These are phyloP conservation scores for Beauveria sp. DNA, from an alignment of 2,329 filamentous ascomycete species.

Conservation along the genomic window DNA sequence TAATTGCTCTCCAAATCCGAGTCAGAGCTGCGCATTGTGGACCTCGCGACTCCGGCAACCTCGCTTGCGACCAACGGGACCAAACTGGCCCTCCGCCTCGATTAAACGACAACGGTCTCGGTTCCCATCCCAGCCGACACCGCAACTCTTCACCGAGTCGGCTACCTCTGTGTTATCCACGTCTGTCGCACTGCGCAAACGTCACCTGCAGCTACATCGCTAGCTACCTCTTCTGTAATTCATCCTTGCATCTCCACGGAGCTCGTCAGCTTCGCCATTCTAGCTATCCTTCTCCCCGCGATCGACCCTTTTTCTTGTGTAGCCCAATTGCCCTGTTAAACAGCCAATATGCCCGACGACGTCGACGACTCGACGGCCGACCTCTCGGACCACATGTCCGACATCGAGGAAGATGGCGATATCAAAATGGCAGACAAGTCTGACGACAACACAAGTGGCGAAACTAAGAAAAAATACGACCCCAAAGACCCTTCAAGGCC, in stretches of 20 bases:
- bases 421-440: constrained; percentile 35
- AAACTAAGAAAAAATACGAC: constrained; percentile 62
- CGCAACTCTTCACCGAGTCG: not conserved
- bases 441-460: constrained; percentile 43
- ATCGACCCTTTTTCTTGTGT: not conserved
- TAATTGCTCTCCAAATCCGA: not conserved
- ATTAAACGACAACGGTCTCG: not conserved
- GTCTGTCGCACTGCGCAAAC: not conserved
- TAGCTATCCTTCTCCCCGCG: not conserved
- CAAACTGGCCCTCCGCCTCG: not conserved
- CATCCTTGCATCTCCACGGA: not conserved
- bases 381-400: constrained; percentile 51
- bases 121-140: not conserved
- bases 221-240: not conserved
- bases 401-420: constrained; percentile 51
- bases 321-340: constrained; percentile 3
- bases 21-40: not conserved
- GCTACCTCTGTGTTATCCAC: not conserved
- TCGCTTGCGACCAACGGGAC: not conserved
- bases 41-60: not conserved
- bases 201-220: not conserved
- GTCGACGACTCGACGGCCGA: constrained; percentile 46
- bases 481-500: constrained; percentile 87
- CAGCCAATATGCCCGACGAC: constrained; percentile 48
- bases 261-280: not conserved